Evolutionary conservation across 805 yeast species (phyloP).

Genomic region (Barnettozyma botsteinii): DNA sequence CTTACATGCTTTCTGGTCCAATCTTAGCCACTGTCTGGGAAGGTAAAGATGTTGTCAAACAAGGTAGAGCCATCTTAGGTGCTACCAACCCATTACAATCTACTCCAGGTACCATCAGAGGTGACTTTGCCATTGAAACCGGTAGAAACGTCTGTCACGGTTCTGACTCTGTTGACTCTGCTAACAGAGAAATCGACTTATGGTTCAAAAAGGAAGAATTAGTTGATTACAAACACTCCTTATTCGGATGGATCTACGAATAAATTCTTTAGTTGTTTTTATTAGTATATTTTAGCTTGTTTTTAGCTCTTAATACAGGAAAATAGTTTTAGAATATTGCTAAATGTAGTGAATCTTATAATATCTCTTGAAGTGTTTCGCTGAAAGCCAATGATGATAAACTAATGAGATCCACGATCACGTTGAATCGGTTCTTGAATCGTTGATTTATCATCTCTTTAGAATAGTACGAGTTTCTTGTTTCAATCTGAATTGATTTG

Average conservation of each 20-base stretch:
- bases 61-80: constrained; percentile 96
- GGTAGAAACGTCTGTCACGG: constrained; percentile 99
- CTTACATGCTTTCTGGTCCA: constrained; percentile 98
- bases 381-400: constrained; percentile 1
- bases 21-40: constrained; percentile 99
- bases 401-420: constrained; percentile 4
- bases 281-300: neutral
- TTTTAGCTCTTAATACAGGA: too few species aligned
- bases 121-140: constrained; percentile 96
- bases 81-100: constrained; percentile 98
- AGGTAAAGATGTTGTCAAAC: constrained; percentile 99
- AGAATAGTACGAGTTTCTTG: neutral
- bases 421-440: constrained; percentile 1
- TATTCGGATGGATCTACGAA: constrained; percentile 91
- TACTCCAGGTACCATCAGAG: constrained; percentile 99
- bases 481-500: neutral
- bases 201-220: constrained; percentile 99
- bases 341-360: neutral
- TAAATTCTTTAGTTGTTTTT: constrained; percentile 31
- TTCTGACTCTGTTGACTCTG: constrained; percentile 97
- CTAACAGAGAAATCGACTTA: constrained; percentile 89
- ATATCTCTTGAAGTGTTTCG: neutral
- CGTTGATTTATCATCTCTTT: neutral
- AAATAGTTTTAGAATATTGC: too few species aligned
- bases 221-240: constrained; percentile 83